phyloP scores from a whole-genome alignment of 2,329 filamentous ascomycete species.

The Elsinoe australis region DNA sequence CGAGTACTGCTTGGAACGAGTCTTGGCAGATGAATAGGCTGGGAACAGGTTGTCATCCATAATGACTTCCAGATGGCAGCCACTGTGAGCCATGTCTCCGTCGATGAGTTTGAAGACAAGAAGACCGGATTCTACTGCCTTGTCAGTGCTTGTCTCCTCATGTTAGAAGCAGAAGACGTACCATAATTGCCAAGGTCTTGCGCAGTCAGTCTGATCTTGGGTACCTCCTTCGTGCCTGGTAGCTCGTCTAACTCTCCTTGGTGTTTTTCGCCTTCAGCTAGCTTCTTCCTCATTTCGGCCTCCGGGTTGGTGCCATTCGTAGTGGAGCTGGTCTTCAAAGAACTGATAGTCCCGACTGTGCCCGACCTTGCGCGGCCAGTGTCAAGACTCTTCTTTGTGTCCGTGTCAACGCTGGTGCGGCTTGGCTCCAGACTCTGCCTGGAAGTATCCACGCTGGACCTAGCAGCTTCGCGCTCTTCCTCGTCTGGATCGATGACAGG shows the following conservation, averaged over 20 bases:
- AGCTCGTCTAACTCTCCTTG: constrained; percentile 37
- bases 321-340: constrained; percentile 29
- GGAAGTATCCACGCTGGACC: constrained; percentile 18
- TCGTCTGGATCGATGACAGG: constrained; percentile 86
- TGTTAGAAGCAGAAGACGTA: constrained; percentile 32
- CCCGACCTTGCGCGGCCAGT: constrained; percentile 22
- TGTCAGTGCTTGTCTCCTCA: constrained; percentile 30
- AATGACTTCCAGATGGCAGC: constrained; percentile 74
- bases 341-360: constrained; percentile 37
- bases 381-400: constrained; percentile 12
- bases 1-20: constrained; percentile 58
- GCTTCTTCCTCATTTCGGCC: constrained; percentile 37
- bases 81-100: constrained; percentile 67
- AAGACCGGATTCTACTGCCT: constrained; percentile 68
- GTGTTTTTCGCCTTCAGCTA: constrained; percentile 42
- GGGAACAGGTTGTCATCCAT: constrained; percentile 95
- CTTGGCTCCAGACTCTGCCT: constrained; percentile 22
- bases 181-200: constrained; percentile 75
- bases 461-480: constrained; percentile 48
- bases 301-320: constrained; percentile 28
- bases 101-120: constrained; percentile 93
- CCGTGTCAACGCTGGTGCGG: constrained; percentile 20
- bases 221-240: constrained; percentile 49
- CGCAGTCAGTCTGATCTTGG: constrained; percentile 68
- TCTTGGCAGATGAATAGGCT: constrained; percentile 72